phyloP scores from a whole-genome alignment of 208 protist species.

The Crithidia brevicula region DNA sequence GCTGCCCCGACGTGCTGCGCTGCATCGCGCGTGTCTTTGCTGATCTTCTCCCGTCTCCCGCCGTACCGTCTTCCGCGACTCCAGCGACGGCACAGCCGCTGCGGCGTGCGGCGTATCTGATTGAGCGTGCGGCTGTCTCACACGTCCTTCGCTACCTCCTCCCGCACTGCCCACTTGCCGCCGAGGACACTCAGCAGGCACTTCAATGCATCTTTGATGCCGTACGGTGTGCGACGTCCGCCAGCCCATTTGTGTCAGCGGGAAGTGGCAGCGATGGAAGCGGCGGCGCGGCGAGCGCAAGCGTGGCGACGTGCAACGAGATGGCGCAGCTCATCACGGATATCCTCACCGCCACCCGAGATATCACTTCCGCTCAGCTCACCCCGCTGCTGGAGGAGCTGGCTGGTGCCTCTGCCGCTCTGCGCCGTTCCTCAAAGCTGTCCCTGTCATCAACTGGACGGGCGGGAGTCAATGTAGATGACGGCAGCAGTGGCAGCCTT shows the following conservation, averaged over 20 bases:
- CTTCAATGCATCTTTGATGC: conserved; percentile 48
- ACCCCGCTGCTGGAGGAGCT: conserved; percentile 56
- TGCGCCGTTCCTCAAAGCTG: conserved; percentile 16
- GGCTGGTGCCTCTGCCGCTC: conserved; percentile 33
- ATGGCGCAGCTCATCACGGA: conserved; percentile 65
- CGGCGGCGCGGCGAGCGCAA: conserved; percentile 14
- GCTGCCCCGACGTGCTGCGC: conserved; percentile 49
- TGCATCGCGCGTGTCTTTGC: conserved; percentile 63
- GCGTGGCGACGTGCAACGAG: conserved; percentile 41
- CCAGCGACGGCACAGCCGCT: conserved; percentile 21
- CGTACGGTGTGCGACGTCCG: conserved; percentile 31
- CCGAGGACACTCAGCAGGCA: conserved; percentile 9
- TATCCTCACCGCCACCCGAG: conserved; percentile 45
- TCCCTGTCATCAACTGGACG: neutral
- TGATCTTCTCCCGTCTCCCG: conserved; percentile 9
- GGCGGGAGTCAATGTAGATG: neutral
- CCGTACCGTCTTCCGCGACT: neutral
- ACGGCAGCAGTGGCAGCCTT: neutral
- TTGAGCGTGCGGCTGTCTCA: conserved; percentile 60
- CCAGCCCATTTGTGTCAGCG: neutral
- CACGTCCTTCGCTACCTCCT: conserved; percentile 55
- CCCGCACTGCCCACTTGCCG: conserved; percentile 37
- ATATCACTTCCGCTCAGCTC: conserved; percentile 56
- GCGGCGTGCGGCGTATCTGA: conserved; percentile 44
- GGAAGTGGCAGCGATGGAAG: neutral